Evolutionary conservation across 306 rosid genomes (phyloP), one percentile per base, ranked within the genome.

Genomic region (Prunus campanulata): DNA sequence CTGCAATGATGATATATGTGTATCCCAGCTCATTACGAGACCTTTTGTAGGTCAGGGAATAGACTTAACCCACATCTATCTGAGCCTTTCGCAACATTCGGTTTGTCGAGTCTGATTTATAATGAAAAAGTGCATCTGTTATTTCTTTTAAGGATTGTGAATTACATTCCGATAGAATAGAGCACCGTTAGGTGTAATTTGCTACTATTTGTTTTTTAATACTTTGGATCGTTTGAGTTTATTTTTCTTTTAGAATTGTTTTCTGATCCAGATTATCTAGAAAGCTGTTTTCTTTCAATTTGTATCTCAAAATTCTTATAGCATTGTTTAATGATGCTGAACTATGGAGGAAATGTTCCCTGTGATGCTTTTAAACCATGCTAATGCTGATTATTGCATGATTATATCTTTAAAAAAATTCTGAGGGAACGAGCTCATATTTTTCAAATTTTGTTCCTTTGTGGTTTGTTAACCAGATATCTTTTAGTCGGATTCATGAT

Each of bases 11-110:
- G 86, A 83, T 79, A 77, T 64, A 63, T 81, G 81, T 62, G 78
- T 68, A 82, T 87, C 88, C 88, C 88, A 79, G 88, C 88, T 84
- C 88, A 81, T 78, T 74, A 84, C 66, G 87, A 86, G 86, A 62
- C 77, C 84, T 81, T 84, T 71, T 29, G 68, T 70, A 68, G 88
- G 90, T 81, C 86, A 15, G 65, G 83, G 90, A 87, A 72, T 84
- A 65, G 57, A 68, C 48, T 22, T 49, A 50, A 59, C 61, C 77
- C 83, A 82, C 75, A 54, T 76, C 52, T 76, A 69, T 83, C 84
- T 83, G 84, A 86, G 87, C 87, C 51, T 51, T 18, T 35, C 2
- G 6, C 44, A 6, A 30, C 5, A 22, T 63, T 63, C 6, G 47
- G 47, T 29, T 32, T 18, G 46, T 30, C 5, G 1, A 14, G 39